phyloP scores from a whole-genome alignment of 2,329 filamentous ascomycete species.

The Gliomastix tumulicola region DNA sequence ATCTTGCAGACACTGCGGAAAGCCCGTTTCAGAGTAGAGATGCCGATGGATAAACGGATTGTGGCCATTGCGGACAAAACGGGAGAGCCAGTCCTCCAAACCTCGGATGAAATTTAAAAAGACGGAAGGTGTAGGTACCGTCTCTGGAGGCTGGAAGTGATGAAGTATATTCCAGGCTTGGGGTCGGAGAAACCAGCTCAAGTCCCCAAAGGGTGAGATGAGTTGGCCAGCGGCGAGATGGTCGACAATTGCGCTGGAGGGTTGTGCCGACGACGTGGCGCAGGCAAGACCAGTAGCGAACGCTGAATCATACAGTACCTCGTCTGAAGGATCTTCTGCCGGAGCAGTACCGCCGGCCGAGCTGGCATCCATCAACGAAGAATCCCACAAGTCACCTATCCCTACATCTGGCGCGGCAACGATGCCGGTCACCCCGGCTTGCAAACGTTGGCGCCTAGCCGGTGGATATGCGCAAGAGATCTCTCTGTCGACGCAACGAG shows the following conservation, averaged over 20 bases:
- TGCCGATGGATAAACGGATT: neutral
- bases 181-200: neutral
- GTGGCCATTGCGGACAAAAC: neutral
- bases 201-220: too few relatives aligned
- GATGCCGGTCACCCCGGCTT: neutral
- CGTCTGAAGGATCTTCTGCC: too few relatives aligned
- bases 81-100: neutral
- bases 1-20: neutral
- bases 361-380: too few relatives aligned
- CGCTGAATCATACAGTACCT: too few relatives aligned
- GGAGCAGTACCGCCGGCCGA: too few relatives aligned
- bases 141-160: neutral
- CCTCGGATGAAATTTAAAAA: neutral
- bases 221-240: too few relatives aligned
- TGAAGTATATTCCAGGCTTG: neutral
- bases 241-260: too few relatives aligned
- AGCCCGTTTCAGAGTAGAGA: neutral
- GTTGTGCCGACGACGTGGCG: too few relatives aligned
- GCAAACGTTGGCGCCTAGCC: neutral
- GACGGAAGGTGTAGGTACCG: neutral
- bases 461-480: neutral
- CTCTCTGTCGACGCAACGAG: conserved; percentile 2
- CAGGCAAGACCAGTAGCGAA: too few relatives aligned
- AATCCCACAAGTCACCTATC: too few relatives aligned
- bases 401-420: too few relatives aligned